Evolutionary conservation across 306 rosid genomes (phyloP).

Genomic region (Vigna unguiculata): DNA sequence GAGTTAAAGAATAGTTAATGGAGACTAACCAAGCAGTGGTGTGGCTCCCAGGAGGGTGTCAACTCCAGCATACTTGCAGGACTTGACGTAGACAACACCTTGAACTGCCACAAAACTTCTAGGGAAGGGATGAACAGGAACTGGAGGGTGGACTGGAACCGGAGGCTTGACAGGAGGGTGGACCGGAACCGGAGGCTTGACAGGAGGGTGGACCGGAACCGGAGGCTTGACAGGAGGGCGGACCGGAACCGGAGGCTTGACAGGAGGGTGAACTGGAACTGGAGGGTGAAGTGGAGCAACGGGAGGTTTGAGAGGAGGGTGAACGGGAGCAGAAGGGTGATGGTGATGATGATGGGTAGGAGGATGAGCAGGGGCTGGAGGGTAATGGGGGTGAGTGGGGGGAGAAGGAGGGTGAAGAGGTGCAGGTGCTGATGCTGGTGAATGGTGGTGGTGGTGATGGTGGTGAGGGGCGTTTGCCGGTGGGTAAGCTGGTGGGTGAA

Average conservation of each 20-base stretch:
- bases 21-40: constrained; percentile 59
- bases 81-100: constrained; percentile 85
- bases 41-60: constrained; percentile 73
- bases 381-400: neutral
- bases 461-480: constrained; percentile 48
- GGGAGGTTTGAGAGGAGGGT: constrained; percentile 46
- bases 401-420: constrained; percentile 27
- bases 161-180: constrained; percentile 19
- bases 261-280: neutral
- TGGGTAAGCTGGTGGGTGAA: constrained; percentile 25
- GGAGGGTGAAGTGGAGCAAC: constrained; percentile 32
- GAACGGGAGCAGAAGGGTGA: neutral
- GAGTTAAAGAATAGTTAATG: neutral
- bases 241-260: neutral
- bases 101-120: constrained; percentile 77
- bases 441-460: constrained; percentile 52
- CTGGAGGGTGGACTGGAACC: neutral
- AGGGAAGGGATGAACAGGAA: constrained; percentile 39
- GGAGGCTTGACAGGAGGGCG: neutral
- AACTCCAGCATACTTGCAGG: constrained; percentile 71
- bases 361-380: constrained; percentile 35
- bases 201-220: constrained; percentile 26
- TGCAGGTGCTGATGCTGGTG: constrained; percentile 36
- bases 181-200: constrained; percentile 38
- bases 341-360: constrained; percentile 8